These are phyloP conservation scores for Aspergillus pseudotamarii DNA, from an alignment of 2,329 filamentous ascomycete genomes.

Conservation along the genomic window DNA sequence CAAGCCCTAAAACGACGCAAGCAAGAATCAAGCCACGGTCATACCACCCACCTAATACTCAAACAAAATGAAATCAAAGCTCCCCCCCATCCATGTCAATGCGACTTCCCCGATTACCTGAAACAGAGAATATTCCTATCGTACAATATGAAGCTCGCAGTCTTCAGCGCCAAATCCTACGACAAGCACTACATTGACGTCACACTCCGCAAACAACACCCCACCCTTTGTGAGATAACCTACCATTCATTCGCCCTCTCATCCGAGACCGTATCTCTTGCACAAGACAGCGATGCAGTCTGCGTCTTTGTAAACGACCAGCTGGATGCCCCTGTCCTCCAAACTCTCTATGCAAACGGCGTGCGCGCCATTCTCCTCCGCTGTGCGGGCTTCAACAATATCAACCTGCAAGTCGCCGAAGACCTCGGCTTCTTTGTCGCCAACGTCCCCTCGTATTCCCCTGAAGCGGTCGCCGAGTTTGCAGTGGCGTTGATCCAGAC, in stretches of 20 bases:
- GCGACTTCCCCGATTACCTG: neutral
- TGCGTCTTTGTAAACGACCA: constrained; percentile 72
- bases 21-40: neutral
- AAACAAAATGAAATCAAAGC: neutral
- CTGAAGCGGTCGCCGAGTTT: constrained; percentile 71
- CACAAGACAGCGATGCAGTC: constrained; percentile 57
- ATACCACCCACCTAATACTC: neutral
- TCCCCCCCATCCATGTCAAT: neutral
- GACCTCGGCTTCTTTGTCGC: constrained; percentile 62
- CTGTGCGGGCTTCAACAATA: constrained; percentile 70
- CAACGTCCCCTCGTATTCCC: constrained; percentile 69
- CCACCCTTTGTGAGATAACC: constrained; percentile 50
- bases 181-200: constrained; percentile 59
- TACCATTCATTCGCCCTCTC: constrained; percentile 63
- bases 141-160: constrained; percentile 57
- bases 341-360: constrained; percentile 52
- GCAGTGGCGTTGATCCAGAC: constrained; percentile 69
- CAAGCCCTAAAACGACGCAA: neutral
- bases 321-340: constrained; percentile 55
- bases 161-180: constrained; percentile 68
- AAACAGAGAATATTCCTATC: too few species aligned
- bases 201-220: constrained; percentile 34
- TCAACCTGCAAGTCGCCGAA: constrained; percentile 61
- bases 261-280: constrained; percentile 59
- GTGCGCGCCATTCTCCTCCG: constrained; percentile 64